Evolutionary conservation across 106 monocot genomes (phyloP).

Genomic region (Dendrobium huoshanense): DNA sequence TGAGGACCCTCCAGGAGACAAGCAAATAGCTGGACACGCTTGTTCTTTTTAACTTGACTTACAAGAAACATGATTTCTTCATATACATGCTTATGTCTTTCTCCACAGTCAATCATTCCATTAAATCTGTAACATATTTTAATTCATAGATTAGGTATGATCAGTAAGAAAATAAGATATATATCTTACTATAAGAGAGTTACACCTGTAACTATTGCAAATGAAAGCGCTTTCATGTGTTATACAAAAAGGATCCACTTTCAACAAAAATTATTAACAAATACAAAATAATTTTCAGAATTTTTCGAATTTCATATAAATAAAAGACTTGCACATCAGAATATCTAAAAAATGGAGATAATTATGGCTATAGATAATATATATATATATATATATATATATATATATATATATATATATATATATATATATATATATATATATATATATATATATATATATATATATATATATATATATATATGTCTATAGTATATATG

Average conservation of each 20-base stretch:
- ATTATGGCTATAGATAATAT: neutral
- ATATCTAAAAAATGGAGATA: neutral
- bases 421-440: too few relatives aligned
- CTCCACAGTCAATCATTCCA: slow-evolving; percentile 90
- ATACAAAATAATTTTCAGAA: neutral
- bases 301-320: too few relatives aligned
- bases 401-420: too few relatives aligned
- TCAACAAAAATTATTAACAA: too few relatives aligned
- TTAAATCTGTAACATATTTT: slow-evolving; percentile 46
- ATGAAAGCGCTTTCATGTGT: too few relatives aligned
- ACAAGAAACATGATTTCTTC: slow-evolving; percentile 55
- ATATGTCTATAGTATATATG: neutral
- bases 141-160: neutral
- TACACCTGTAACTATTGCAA: too few relatives aligned
- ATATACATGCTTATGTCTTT: slow-evolving; percentile 63
- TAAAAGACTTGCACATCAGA: neutral
- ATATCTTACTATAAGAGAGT: too few relatives aligned
- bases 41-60: slow-evolving; percentile 82
- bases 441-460: too few relatives aligned
- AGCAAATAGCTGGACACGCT: slow-evolving; percentile 77
- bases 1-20: slow-evolving; percentile 87
- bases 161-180: too few relatives aligned
- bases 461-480: too few relatives aligned
- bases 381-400: too few relatives aligned
- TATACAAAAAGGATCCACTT: too few relatives aligned